A percentile compares a stretch with the other conserved stretches of the same genome.
Evolutionary conservation across 257 asterid species (phyloP).

Genomic region (Cruciata laevipes): DNA sequence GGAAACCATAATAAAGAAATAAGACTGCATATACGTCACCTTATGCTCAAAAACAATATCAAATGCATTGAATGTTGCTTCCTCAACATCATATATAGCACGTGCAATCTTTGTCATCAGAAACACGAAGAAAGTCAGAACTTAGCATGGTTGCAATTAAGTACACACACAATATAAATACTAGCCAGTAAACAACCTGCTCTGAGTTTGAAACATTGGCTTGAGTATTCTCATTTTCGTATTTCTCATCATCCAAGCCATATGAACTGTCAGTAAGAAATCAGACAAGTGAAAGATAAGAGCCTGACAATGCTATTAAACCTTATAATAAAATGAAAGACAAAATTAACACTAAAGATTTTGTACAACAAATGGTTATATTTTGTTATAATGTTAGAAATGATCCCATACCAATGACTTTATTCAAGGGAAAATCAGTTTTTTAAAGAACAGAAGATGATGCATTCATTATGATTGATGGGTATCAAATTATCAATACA

Average conservation of each 20-base stretch:
- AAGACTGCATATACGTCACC: constrained; percentile 30
- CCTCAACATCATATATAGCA: constrained; percentile 89
- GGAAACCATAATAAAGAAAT: neutral
- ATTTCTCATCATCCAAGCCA: constrained; percentile 65
- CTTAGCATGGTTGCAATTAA: constrained; percentile 1
- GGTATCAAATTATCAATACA: no score
- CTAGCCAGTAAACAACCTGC: constrained; percentile 51
- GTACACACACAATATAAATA: constrained; percentile 15
- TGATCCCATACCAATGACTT: neutral
- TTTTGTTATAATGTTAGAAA: no score
- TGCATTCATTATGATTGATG: neutral
- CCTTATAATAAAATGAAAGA: neutral
- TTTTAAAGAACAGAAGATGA: neutral
- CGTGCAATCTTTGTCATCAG: constrained; percentile 59
- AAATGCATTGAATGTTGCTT: constrained; percentile 77
- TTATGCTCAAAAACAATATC: constrained; percentile 63
- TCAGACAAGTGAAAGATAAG: constrained; percentile 2
- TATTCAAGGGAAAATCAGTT: neutral
- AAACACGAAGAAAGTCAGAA: constrained; percentile 26
- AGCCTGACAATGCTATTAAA: neutral
- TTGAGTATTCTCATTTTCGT: constrained; percentile 62
- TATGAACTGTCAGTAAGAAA: constrained; percentile 50
- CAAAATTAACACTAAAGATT: neutral
- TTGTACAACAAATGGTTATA: neutral
- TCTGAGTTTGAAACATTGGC: constrained; percentile 53